Evolutionary conservation across 2,329 filamentous ascomycete species (phyloP).

Genomic region (Thelonectria blattea): DNA sequence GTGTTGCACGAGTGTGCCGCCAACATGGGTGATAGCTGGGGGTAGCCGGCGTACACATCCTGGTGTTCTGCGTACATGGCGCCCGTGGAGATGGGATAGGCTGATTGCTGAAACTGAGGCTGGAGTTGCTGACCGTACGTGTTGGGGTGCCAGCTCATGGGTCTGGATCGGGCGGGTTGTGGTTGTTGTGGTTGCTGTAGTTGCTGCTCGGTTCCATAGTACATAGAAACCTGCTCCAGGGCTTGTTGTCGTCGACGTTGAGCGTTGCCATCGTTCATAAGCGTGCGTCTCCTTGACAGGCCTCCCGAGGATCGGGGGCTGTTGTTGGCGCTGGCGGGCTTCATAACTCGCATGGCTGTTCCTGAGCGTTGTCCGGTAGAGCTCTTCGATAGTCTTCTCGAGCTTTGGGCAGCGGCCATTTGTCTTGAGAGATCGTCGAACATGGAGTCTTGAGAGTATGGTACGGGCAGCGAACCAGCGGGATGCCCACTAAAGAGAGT

Average conservation of each 20-base stretch:
- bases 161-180: slow-evolving; percentile 52
- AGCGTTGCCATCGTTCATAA: slow-evolving; percentile 57
- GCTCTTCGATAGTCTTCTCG: slow-evolving; percentile 55
- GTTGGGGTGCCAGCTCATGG: slow-evolving; percentile 78
- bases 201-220: slow-evolving; percentile 32
- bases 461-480: slow-evolving; percentile 35
- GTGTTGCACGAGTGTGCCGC: slow-evolving; percentile 63
- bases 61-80: slow-evolving; percentile 47
- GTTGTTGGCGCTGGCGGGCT: slow-evolving; percentile 71
- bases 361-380: slow-evolving; percentile 57
- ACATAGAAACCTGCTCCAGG: slow-evolving; percentile 48
- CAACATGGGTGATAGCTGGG: slow-evolving; percentile 58
- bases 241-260: slow-evolving; percentile 55
- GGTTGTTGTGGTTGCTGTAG: slow-evolving; percentile 8
- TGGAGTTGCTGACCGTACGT: slow-evolving; percentile 54
- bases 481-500: slow-evolving; percentile 35
- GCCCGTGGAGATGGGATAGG: slow-evolving; percentile 48
- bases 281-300: slow-evolving; percentile 60
- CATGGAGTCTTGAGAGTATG: slow-evolving; percentile 47
- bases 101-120: slow-evolving; percentile 46
- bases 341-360: slow-evolving; percentile 64
- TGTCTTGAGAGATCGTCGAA: slow-evolving; percentile 61
- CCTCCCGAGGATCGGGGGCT: slow-evolving; percentile 65
- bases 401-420: slow-evolving; percentile 53
- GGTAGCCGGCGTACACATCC: slow-evolving; percentile 49